A percentile compares a stretch with the other conserved stretches of the same genome.
Conservation (phyloP, 2,329 filamentous ascomycete species). For the Colletotrichum orbiculare region DNA sequence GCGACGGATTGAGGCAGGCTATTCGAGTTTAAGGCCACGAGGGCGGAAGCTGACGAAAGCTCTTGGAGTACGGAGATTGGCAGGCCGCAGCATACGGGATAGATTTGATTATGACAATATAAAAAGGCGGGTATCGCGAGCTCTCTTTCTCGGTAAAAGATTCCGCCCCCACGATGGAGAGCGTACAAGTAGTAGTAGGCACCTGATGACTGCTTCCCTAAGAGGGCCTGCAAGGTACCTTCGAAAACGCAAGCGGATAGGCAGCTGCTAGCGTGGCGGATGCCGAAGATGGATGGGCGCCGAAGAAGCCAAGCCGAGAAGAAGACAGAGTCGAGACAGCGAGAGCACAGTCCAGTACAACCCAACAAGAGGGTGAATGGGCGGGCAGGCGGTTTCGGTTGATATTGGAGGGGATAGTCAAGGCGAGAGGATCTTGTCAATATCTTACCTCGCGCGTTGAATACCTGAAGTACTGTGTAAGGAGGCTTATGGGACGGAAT, state of each 20-base stretch:
- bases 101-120: constrained; percentile 28
- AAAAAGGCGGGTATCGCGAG: constrained; percentile 34
- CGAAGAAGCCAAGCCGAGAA: no score
- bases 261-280: no score
- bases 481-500: neutral
- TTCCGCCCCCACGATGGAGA: neutral
- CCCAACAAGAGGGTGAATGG: no score
- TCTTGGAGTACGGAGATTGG: constrained; percentile 28
- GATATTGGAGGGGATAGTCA: neutral
- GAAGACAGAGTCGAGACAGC: no score
- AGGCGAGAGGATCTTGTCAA: neutral
- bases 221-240: neutral
- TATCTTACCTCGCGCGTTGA: no score
- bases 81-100: constrained; percentile 20
- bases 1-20: neutral
- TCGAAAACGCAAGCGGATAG: neutral
- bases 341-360: no score
- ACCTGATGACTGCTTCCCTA: no score
- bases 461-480: neutral
- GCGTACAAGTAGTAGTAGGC: no score
- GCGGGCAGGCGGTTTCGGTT: no score
- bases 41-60: neutral
- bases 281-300: no score
- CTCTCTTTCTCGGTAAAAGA: neutral
- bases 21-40: neutral